Evolutionary conservation across 1,139 yeast genomes (phyloP).

Genomic region (Sugiyamaella grinbergsii): DNA sequence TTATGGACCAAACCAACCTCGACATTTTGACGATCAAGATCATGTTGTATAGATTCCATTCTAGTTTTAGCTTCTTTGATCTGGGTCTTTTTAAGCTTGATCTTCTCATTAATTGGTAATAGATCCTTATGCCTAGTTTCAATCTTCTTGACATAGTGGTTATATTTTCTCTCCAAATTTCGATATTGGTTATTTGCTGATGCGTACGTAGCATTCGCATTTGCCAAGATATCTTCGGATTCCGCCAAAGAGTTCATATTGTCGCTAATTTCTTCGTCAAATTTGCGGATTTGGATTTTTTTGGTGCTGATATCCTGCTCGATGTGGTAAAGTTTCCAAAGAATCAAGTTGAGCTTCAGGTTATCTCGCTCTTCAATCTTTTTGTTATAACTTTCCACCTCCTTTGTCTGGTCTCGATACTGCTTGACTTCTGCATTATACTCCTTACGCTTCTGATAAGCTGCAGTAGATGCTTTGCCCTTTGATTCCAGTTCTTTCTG

Average conservation of each 20-base stretch:
- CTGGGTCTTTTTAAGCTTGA: conserved; percentile 52
- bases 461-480: conserved; percentile 63
- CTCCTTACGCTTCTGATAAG: conserved; percentile 71
- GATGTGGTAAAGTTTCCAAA: conserved; percentile 70
- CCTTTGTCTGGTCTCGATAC: conserved; percentile 73
- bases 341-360: conserved; percentile 52
- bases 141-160: conserved; percentile 46
- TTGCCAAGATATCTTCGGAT: conserved; percentile 25
- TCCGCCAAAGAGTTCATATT: conserved; percentile 23
- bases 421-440: conserved; percentile 77
- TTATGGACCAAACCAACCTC: conserved; percentile 48
- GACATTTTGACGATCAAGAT: conserved; percentile 54
- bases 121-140: conserved; percentile 54
- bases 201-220: conserved; percentile 29
- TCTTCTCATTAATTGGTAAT: conserved; percentile 60
- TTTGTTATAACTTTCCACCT: conserved; percentile 67
- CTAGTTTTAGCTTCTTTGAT: conserved; percentile 54
- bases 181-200: conserved; percentile 38
- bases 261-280: conserved; percentile 43
- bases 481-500: conserved; percentile 62
- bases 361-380: conserved; percentile 52
- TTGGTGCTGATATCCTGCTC: conserved; percentile 49
- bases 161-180: conserved; percentile 48
- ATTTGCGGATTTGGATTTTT: conserved; percentile 27
- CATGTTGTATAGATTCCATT: conserved; percentile 54